Percentiles rank a stretch among this genome's conserved stretches.
phyloP scores from a whole-genome alignment of 768 basidiomycete genomes.

The Trametes elegans region DNA sequence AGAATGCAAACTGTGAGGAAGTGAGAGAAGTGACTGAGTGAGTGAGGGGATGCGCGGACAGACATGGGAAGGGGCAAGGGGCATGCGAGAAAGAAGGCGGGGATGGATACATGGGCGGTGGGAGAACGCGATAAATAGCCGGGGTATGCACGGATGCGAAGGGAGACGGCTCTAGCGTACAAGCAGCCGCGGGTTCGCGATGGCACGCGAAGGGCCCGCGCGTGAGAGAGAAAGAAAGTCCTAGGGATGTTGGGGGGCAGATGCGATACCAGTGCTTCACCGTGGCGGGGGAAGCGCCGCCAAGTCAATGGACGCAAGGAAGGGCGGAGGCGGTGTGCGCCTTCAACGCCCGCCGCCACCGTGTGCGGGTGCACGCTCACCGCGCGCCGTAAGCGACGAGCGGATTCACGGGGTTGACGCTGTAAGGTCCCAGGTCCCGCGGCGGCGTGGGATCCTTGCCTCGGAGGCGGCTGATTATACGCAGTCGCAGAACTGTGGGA shows the following conservation, averaged over 20 bases:
- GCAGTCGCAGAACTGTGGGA: constrained; percentile 53
- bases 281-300: not conserved
- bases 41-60: not conserved
- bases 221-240: not conserved
- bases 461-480: constrained; percentile 56
- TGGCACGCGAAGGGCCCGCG: too few species aligned
- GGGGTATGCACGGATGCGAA: not conserved
- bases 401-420: constrained; percentile 8
- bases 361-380: not conserved
- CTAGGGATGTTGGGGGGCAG: constrained; percentile 2
- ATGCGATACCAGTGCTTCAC: not conserved
- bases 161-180: not conserved
- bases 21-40: too few species aligned
- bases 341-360: not conserved
- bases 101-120: not conserved
- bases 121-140: not conserved
- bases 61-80: not conserved
- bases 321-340: not conserved
- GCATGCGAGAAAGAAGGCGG: not conserved
- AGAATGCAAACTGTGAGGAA: too few species aligned
- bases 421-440: constrained; percentile 28
- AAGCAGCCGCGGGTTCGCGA: not conserved
- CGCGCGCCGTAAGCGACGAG: constrained; percentile 13
- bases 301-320: not conserved
- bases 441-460: constrained; percentile 59